Base-by-base conservation (phyloP, 352 stramenopile species). In the Phytophthora idaei region DNA sequence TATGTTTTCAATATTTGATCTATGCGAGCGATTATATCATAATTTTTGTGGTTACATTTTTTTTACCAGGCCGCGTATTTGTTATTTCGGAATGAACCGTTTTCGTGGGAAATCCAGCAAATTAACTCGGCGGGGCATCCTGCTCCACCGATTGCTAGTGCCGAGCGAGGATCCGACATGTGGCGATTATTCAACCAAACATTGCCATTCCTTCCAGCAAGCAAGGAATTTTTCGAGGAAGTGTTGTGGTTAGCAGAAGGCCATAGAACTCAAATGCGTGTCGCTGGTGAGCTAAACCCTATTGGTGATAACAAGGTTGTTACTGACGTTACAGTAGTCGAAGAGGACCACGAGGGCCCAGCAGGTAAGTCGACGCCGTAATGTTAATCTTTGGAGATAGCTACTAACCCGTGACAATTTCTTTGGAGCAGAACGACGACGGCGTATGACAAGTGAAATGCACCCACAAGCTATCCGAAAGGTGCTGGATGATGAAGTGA, bases 171-270 rank as follows among this genome's bases (percentile, higher is more conserved):
- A 28, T 74, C 71, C 0, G 83, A 92, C 52, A 89, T 93, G 61
- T 93, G 84, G 83, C 73, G 76, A 29, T 67, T 89, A 57, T 93
- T 94, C 48, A 80, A 81, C 14, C 74, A 83, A 25, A 94, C 78
- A n/a, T 68, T 94, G n/a, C 80, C 87, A 12, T 95, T 92, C 45
- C 70, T 95, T 36, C 83, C 85, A 3, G 81, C 87, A 2, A 93
- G 83, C 67, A 93, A 89, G 25, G 76, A 92, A 39, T 92, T 93
- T 68, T 95, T 95, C 34, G 85, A 93, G 39, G 73, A 89, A 39
- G 80, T 95, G 12, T 42, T 91, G 52, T 73, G 66, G 45, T 63
- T 94, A 4, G 72, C 83, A 6, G 64, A 69, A 32, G 48, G 63
- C 11, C 55, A 63, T 17, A 52, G 34, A 32, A 60, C 56, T 47